These are phyloP conservation scores for Sarocladium oryzae DNA, from an alignment of 2,329 filamentous ascomycete species.

Conservation along the genomic window DNA sequence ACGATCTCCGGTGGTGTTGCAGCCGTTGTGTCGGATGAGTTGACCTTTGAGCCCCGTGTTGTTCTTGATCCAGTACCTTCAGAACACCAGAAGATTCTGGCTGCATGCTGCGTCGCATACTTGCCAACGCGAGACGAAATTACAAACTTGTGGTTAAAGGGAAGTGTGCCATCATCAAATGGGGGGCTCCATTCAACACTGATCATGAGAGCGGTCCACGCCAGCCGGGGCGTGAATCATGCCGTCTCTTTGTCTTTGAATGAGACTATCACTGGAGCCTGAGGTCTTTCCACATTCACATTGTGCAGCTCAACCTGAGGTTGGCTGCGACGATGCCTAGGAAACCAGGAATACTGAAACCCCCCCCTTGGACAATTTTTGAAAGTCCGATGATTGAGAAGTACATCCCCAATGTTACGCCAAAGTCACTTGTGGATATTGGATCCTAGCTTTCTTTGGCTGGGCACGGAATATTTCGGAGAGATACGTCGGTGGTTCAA, in stretches of 20 bases:
- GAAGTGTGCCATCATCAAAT: constrained; percentile 43
- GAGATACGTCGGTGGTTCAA: no score
- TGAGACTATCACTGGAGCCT: constrained; percentile 25
- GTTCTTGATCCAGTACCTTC: constrained; percentile 77
- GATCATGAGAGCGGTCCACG: constrained; percentile 33
- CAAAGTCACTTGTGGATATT: no score
- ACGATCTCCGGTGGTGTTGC: constrained; percentile 84
- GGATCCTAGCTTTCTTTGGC: no score
- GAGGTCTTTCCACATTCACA: not conserved
- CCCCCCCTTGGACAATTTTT: no score
- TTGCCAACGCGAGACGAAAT: constrained; percentile 82
- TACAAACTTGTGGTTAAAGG: constrained; percentile 92
- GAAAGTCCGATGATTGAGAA: no score
- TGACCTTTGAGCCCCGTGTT: constrained; percentile 33
- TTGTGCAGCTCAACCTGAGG: no score
- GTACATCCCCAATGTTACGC: no score
- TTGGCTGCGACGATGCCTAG: no score
- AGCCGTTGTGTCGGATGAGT: constrained; percentile 53
- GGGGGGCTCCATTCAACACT: constrained; percentile 25
- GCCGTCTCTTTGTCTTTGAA: constrained; percentile 26
- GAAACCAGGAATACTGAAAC: no score
- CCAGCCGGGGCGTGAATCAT: constrained; percentile 30
- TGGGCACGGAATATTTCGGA: no score
- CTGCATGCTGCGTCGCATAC: constrained; percentile 87
- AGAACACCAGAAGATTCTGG: constrained; percentile 70